Evolutionary conservation across 192 early-diverging fungal species (phyloP), one percentile per base, ranked within the genome.

Genomic region (Coemansia sp.): DNA sequence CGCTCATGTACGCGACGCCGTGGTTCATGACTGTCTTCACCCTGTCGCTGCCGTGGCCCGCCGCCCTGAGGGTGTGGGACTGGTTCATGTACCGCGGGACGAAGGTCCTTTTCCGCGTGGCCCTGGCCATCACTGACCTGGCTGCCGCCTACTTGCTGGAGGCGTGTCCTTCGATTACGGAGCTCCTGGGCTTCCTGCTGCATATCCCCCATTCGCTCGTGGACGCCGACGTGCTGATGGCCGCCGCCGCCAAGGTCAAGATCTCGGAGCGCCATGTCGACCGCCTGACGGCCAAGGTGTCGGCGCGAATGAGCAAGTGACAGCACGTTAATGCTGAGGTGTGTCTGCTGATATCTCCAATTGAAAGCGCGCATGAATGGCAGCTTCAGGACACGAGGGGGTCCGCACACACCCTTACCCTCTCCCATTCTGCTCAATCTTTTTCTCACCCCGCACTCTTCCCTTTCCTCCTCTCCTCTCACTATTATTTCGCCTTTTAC

Each of bases 21-120:
- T 98, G 96, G 96, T 96, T 97, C 61, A 78, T 98, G 77, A 96
- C 96, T 0, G 70, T 92, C 6, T 98, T 92, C 63, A 97, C 94
- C 4, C 83, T 90, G 80, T 79, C 89, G 14, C 73, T 96, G 38
- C 94, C 94, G 16, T 98, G 95, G 95, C 76, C 85, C 3, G 86
- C 93, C 2, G 93, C 91, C 2, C 77, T 98, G 38, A 80, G 94
- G 13, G 87, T 98, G 31, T 96, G 94, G 94, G 95, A 98, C 79
- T 89, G 93, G 73, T 92, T 98, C 59, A 86, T 90, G 57, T 91
- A 84, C 69, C 58, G 75, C 80, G 90, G 93, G 0, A 82, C 88
- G 52, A 96, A 98, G 65, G 86, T 90, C 6, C 84, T 95, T 50
- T 95, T 94, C 73, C 77, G 94, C 23, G 84, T 91, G 16, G 90